phyloP scores from a whole-genome alignment of 2,329 filamentous ascomycete species.

The Cercospora berteroae region DNA sequence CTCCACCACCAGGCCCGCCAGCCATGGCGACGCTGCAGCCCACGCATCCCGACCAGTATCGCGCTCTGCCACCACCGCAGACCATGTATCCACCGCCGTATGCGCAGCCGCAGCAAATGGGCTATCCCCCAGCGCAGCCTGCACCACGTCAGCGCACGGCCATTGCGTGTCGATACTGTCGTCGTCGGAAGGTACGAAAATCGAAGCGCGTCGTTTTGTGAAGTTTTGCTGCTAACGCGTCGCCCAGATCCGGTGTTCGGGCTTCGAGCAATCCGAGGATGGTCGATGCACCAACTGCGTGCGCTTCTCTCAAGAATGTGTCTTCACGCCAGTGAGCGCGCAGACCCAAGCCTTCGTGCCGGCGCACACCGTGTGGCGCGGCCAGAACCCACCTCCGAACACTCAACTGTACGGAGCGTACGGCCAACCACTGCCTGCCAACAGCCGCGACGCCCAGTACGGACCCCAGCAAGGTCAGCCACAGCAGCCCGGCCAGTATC shows the following conservation, averaged over 20 bases:
- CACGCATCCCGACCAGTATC: conserved; percentile 47
- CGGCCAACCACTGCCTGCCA: conserved; percentile 49
- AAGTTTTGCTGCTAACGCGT: not conserved
- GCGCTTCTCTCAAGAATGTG: conserved; percentile 72
- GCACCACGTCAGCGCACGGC: conserved; percentile 61
- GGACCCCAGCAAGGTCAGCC: conserved; percentile 36
- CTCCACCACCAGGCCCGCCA: conserved; percentile 19
- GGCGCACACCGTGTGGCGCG: conserved; percentile 63
- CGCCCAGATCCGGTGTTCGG: conserved; percentile 69
- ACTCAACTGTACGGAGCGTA: conserved; percentile 52
- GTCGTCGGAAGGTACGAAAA: conserved; percentile 55
- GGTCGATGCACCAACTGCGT: conserved; percentile 71
- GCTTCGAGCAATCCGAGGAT: conserved; percentile 69
- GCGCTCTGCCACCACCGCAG: conserved; percentile 46
- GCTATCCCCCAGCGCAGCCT: conserved; percentile 46
- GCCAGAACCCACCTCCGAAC: conserved; percentile 43
- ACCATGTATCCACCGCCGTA: conserved; percentile 47
- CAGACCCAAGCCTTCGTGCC: conserved; percentile 74
- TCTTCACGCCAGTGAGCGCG: conserved; percentile 73
- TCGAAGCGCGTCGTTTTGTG: conserved; percentile 3
- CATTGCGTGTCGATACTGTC: conserved; percentile 60
- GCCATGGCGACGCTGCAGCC: conserved; percentile 48
- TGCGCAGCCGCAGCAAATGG: conserved; percentile 43
- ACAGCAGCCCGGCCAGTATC: conserved; percentile 37
- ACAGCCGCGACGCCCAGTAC: conserved; percentile 33